Evolutionary conservation across 805 yeast genomes (phyloP).

Genomic region (Candida mattraensis): DNA sequence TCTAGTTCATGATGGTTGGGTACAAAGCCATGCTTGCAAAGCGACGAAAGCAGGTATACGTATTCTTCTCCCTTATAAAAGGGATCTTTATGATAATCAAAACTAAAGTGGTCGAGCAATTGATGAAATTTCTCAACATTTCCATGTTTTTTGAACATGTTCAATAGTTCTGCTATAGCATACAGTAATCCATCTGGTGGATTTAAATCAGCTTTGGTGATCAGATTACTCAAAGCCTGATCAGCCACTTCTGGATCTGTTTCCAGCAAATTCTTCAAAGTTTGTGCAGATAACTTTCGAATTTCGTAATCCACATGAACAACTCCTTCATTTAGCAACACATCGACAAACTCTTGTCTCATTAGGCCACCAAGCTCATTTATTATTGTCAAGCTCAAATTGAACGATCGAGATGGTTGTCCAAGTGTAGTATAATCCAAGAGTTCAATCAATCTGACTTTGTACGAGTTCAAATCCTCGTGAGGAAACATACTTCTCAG

Average conservation of each 20-base stretch:
- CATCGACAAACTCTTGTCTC: constrained; percentile 29
- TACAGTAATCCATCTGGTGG: constrained; percentile 10
- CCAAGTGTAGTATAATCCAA: constrained; percentile 55
- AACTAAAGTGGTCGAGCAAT: constrained; percentile 13
- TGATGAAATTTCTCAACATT: constrained; percentile 10
- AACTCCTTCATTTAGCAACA: constrained; percentile 35
- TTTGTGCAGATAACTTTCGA: constrained; percentile 41
- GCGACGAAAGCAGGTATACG: constrained; percentile 22
- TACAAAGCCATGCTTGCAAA: constrained; percentile 10
- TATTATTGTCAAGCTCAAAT: constrained; percentile 16
- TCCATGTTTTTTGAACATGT: not conserved
- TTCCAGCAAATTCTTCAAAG: constrained; percentile 26
- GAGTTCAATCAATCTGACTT: constrained; percentile 54
- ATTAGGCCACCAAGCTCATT: constrained; percentile 18
- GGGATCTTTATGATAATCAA: constrained; percentile 37
- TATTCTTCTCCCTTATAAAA: constrained; percentile 40
- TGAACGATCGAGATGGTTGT: constrained; percentile 40
- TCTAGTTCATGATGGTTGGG: constrained; percentile 20
- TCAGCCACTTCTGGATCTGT: not conserved
- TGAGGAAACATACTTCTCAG: constrained; percentile 26
- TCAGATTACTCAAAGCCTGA: not conserved
- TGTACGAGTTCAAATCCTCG: constrained; percentile 34
- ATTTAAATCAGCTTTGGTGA: not conserved
- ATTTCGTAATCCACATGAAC: constrained; percentile 41
- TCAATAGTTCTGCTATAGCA: constrained; percentile 26